Evolutionary conservation across 306 rosid genomes (phyloP).

Genomic region (Glycine soja): DNA sequence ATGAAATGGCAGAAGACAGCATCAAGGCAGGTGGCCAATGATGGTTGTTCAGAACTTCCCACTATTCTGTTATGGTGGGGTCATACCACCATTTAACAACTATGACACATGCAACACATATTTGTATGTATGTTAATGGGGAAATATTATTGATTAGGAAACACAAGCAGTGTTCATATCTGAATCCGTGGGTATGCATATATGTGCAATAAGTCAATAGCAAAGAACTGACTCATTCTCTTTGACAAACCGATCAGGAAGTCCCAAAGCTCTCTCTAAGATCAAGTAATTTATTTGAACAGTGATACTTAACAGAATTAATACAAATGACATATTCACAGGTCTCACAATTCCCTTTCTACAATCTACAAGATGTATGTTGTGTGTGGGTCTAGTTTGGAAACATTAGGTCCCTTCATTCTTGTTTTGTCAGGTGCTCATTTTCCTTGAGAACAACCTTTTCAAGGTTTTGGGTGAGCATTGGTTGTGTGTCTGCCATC

Average conservation of each 20-base stretch:
- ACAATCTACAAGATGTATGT: neutral
- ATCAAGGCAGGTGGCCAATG: neutral
- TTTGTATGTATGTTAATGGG: neutral
- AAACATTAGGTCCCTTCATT: neutral
- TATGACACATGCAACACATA: neutral
- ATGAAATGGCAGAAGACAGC: neutral
- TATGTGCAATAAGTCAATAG: neutral
- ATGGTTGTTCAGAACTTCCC: neutral
- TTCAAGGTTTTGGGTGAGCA: conserved; percentile 4
- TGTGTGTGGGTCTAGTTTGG: neutral
- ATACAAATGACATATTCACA: neutral
- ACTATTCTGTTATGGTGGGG: neutral
- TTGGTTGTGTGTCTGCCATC: neutral
- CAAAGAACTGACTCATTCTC: neutral
- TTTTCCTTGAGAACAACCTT: neutral
- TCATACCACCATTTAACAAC: neutral
- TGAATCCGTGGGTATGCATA: neutral
- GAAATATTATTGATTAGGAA: neutral
- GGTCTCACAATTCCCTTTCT: neutral
- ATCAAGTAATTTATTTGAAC: neutral
- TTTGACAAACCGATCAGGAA: neutral
- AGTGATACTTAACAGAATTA: neutral
- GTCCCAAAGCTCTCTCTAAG: neutral
- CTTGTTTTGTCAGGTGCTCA: neutral
- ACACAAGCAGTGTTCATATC: neutral